Base-by-base conservation (phyloP, 805 yeast species). In the Vanderwaltozyma tropicalis region DNA sequence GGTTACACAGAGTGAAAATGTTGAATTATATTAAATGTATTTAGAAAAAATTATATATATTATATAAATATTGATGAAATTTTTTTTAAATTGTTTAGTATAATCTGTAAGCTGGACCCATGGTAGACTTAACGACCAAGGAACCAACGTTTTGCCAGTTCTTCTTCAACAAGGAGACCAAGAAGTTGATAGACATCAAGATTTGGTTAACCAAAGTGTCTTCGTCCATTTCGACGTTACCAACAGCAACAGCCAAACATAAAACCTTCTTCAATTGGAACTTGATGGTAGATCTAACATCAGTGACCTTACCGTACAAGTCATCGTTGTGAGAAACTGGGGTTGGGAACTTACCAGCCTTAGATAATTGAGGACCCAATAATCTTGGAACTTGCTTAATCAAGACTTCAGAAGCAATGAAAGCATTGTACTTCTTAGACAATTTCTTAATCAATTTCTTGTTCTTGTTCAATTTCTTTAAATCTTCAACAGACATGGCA, bases 131-230 rank as follows among this genome's bases (percentile, higher is more conserved):
- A 78, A 92, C 81, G 67, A 88, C 96, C 71, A 92, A 76, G 66
- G 98, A 92, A 64, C 98, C 98, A 67, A 92, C 96, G 75, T 92
- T 92, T 80, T 92, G 99, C 99, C 99, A 92, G 95, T 92, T 86
- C 89, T 92, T 92, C 95, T 92, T 92, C 71, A 92, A 80, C 72
- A 92, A 76, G 56, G 99, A 92, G 59, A 92, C 98, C 71, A 92
- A 83, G 81, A 92, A 92, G 95, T 92, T 92, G 59, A 94, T 78
- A 58, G 99, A 78, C 92, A 92, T 79, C 86, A 92, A 78, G 76
- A 92, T 86, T 75, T 92, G 98, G 80, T 89, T 84, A 63, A 83
- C 94, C 65, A 92, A 75, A 61, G 77, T 76, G 61, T 87, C 96
- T 78, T 89, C 92, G 64, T 83, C 94, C 98, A 92, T 92, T 73